Conservation (phyloP, 2,329 filamentous ascomycete species). For the Zasmidium angulare region DNA sequence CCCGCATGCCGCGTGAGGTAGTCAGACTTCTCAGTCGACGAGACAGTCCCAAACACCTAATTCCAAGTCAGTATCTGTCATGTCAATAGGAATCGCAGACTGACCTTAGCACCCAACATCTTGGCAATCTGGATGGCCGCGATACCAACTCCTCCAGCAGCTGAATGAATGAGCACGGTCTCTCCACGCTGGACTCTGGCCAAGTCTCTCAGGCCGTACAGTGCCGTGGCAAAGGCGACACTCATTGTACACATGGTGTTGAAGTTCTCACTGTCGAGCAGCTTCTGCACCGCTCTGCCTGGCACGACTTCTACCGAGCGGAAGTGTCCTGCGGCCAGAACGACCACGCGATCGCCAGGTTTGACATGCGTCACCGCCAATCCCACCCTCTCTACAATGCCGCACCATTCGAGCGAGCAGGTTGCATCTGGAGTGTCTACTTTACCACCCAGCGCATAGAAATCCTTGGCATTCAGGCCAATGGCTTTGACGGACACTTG, state of each 20-base stretch:
- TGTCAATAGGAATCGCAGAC: constrained; percentile 23
- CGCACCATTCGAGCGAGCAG: constrained; percentile 10
- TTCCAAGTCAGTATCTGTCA: too few relatives aligned
- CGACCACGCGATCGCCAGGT: constrained; percentile 19
- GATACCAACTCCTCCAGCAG: constrained; percentile 33
- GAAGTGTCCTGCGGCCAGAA: not conserved
- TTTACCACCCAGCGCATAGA: not conserved
- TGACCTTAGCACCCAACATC: constrained; percentile 28
- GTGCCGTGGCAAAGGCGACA: constrained; percentile 24
- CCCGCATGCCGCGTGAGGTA: constrained; percentile 27
- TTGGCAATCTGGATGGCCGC: constrained; percentile 31
- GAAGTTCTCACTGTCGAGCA: constrained; percentile 13
- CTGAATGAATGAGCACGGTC: constrained; percentile 36
- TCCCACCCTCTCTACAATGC: constrained; percentile 16
- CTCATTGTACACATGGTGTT: constrained; percentile 25
- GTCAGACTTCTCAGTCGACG: too few relatives aligned
- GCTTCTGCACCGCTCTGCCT: not conserved
- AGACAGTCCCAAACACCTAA: too few relatives aligned
- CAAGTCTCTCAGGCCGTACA: constrained; percentile 31
- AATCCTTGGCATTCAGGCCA: constrained; percentile 28
- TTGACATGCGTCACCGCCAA: constrained; percentile 10
- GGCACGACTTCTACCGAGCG: not conserved
- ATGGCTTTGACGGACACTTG: constrained; percentile 26
- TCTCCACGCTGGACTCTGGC: constrained; percentile 27
- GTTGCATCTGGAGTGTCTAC: not conserved